phyloP scores from a whole-genome alignment of 352 stramenopile genomes.

The Globisporangium spiculum region DNA sequence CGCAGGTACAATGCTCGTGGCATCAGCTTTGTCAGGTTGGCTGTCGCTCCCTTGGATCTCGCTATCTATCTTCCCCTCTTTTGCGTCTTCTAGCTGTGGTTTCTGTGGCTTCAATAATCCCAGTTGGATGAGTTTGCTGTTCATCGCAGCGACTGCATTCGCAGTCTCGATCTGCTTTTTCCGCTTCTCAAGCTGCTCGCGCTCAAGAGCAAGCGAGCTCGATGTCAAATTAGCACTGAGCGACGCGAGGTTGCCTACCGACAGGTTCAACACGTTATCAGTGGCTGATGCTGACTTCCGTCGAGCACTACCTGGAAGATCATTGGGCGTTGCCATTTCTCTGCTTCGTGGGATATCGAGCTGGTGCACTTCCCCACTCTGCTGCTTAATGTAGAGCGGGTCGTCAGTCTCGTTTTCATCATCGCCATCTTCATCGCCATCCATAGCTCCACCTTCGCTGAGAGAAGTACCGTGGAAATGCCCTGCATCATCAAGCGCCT shows the following conservation, averaged over 20 bases:
- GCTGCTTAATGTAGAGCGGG: conserved; percentile 15
- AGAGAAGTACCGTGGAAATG: not conserved
- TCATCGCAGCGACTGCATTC: conserved; percentile 76
- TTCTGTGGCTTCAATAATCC: conserved; percentile 44
- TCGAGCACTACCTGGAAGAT: not conserved
- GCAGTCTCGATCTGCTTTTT: conserved; percentile 73
- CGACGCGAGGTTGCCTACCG: conserved; percentile 23
- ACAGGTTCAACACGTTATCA: conserved; percentile 33
- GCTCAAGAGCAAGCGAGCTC: conserved; percentile 55
- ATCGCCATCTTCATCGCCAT: not conserved
- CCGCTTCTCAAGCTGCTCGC: conserved; percentile 66
- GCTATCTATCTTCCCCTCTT: not conserved
- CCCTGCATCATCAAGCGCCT: not conserved
- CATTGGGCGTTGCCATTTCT: not conserved
- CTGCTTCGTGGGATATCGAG: conserved; percentile 15
- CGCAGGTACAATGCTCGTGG: not conserved
- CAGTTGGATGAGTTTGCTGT: conserved; percentile 57
- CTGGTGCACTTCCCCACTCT: conserved; percentile 15
- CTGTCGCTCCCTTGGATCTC: not conserved
- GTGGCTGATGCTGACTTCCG: not conserved
- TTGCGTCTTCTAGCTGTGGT: conserved; percentile 5
- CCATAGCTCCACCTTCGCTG: not conserved
- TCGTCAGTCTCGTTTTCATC: conserved; percentile 6
- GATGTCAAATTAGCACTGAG: not conserved
- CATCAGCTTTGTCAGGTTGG: not conserved